Base-by-base conservation (phyloP, 352 stramenopile genomes). In the Pythium folliculosum region DNA sequence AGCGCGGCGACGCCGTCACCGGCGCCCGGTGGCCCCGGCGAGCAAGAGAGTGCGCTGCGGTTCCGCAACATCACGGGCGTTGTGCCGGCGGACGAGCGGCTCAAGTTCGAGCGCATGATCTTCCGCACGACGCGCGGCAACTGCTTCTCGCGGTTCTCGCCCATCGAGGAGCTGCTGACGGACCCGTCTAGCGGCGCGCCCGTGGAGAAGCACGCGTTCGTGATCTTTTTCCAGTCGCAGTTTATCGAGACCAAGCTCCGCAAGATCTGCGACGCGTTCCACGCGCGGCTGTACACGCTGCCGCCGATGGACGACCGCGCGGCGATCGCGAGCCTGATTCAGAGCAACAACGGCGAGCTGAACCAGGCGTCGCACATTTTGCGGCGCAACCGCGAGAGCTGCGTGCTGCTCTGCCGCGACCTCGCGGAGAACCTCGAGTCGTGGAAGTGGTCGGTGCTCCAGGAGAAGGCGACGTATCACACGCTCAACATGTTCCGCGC, bases 91-190 rank as follows among this genome's bases (percentile, higher is more conserved):
- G 94, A 98, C 69, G 95, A 99, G 69, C 89, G 93, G 22, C 72
- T 92, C 53, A 96, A 98, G 67, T 99, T 99, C 72, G 97, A 99
- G 75, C 81, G 97, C 44, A 99, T 99, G 97, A 89, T 99, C 60
- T 99, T 99, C 82, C 96, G 97, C 43, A 96, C 94, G 30, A 99
- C 97, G 21, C 89, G 97, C n/a, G 97, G 97, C 63, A 99, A 99
- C 81, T 99, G 96, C 81, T 98, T 99, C 66, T 90, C 98, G 38
- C 91, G 96, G 23, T 99, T 99, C 80, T 97, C 93, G 19, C 86
- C 94, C 16, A 98, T 99, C 70, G 90, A 99, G 35, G 88, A 96
- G 73, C 80, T 87, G 38, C 73, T 97, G 37, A 80, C 81, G 25
- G 95, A 99, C 73, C 93, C 96, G 1, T 77, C 87, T 23, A 97